These are phyloP conservation scores for Dimargaris xerosporica DNA, from an alignment of 192 early-diverging fungal species.

Conservation along the genomic window DNA sequence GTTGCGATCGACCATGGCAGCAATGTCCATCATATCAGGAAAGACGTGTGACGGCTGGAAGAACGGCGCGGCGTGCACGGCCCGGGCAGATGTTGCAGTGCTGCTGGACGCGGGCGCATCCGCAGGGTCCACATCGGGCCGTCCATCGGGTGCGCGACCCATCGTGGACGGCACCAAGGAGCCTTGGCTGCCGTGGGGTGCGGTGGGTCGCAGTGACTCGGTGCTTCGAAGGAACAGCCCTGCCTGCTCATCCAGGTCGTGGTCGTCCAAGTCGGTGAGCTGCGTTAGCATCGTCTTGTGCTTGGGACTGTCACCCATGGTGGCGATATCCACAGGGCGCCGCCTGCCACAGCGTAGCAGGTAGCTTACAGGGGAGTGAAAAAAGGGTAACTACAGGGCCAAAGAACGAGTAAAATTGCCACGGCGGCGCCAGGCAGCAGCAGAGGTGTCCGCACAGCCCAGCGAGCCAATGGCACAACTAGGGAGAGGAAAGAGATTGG, in stretches of 20 bases:
- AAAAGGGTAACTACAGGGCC: too few relatives aligned
- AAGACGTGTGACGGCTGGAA: constrained; percentile 34
- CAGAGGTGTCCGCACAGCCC: too few relatives aligned
- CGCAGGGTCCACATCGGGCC: neutral
- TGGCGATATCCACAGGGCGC: neutral
- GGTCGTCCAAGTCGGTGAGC: constrained; percentile 38
- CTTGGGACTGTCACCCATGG: constrained; percentile 23
- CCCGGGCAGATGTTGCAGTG: neutral
- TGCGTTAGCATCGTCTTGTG: constrained; percentile 37
- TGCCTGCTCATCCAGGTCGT: constrained; percentile 32
- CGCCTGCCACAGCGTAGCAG: too few relatives aligned
- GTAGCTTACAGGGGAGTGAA: too few relatives aligned
- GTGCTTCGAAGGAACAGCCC: constrained; percentile 21
- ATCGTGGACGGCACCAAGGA: too few relatives aligned
- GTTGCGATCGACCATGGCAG: constrained; percentile 32
- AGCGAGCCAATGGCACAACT: too few relatives aligned
- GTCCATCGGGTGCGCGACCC: neutral
- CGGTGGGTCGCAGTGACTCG: constrained; percentile 22
- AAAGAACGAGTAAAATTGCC: too few relatives aligned
- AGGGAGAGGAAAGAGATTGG: too few relatives aligned
- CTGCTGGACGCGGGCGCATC: neutral
- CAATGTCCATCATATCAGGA: constrained; percentile 30
- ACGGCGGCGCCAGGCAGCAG: too few relatives aligned
- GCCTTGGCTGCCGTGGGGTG: constrained; percentile 15
- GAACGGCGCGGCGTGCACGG: constrained; percentile 17